Percentiles rank a stretch among this genome's conserved stretches.
phyloP scores from a whole-genome alignment of 441 rosid species.

The Biscutella laevigata region DNA sequence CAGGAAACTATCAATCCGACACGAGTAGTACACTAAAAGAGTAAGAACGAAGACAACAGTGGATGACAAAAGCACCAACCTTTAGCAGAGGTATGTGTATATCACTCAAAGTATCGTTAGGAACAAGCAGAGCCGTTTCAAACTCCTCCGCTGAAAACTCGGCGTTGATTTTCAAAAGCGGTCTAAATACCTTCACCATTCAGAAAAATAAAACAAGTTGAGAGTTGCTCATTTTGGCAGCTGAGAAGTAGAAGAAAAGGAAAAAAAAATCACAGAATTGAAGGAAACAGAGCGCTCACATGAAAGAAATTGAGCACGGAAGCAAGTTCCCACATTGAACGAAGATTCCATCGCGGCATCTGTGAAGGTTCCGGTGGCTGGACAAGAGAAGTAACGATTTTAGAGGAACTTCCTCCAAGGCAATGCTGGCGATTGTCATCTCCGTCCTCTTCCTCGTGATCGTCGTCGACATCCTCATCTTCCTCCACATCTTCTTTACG shows the following conservation, averaged over 20 bases:
- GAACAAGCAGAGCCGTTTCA: slow-evolving; percentile 76
- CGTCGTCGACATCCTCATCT: slow-evolving; percentile 27
- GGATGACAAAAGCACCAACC: slow-evolving; percentile 36
- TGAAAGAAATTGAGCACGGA: slow-evolving; percentile 92
- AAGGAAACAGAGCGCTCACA: slow-evolving; percentile 41
- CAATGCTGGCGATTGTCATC: slow-evolving; percentile 42
- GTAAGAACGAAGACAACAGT: background rate
- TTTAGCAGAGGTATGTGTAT: slow-evolving; percentile 88
- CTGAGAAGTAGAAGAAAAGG: background rate
- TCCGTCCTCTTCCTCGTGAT: slow-evolving; percentile 28
- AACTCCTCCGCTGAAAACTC: slow-evolving; percentile 98
- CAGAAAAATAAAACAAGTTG: background rate
- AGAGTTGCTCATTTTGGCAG: slow-evolving; percentile 11
- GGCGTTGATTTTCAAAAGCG: slow-evolving; percentile 59
- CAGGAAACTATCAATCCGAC: background rate
- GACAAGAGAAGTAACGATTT: slow-evolving; percentile 63
- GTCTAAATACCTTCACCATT: slow-evolving; percentile 66
- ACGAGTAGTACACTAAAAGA: background rate
- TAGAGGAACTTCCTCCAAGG: slow-evolving; percentile 34
- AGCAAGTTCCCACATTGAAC: slow-evolving; percentile 98
- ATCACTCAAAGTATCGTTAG: slow-evolving; percentile 83
- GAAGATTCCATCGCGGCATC: slow-evolving; percentile 81
- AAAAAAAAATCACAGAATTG: background rate
- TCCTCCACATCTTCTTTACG: slow-evolving; percentile 14
- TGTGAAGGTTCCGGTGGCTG: slow-evolving; percentile 70